Base-by-base conservation (phyloP, 768 basidiomycete genomes). In the Paxillus ammoniavirescens region DNA sequence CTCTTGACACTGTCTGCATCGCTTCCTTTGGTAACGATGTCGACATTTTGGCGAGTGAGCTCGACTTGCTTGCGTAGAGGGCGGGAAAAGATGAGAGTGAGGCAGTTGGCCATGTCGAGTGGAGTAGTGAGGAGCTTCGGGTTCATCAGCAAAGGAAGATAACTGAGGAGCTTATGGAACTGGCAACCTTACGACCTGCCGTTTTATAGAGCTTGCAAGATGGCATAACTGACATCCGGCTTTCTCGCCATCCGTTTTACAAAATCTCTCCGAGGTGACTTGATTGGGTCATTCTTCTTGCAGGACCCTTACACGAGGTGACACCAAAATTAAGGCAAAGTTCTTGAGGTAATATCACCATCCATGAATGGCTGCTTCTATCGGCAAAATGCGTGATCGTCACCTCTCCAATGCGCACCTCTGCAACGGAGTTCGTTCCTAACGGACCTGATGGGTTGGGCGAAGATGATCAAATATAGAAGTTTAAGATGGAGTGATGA, bases 291-390 rank as follows among this genome's bases (percentile, higher is more conserved):
- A 26, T 26, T 36, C 55, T 37, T 56, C 52, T 47, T 58, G 54
- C 56, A 56, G 54, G 63, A 40, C 59, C 54, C 54, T 15, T 47
- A 50, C 63, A 68, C 59, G 66, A 68, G 66, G 66, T 58, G 23
- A 43, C 43, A 63, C 56, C 59, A 61, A 64, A 53, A 61, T 65
- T 57, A 65, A 65, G 53, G 48, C 52, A 44, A 61, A 53, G 42
- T 17, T 33, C 54, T 60, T 72, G 67, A 70, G 56, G 71, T 70
- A 70, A 71, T 70, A 63, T 68, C 60, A 66, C 63, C 50, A 50
- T 55, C 63, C 50, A 50, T 55, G 53, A 65, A 54, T 62, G 47
- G 42, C 46, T 43, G 57, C 47, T 59, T 54, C 55, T 66, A 58
- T 58, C 57, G 65, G 53, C 68, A 60, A 68, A 65, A 65, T 68